phyloP scores from a whole-genome alignment of 495 filamentous ascomycete species.

The Terfezia boudieri region DNA sequence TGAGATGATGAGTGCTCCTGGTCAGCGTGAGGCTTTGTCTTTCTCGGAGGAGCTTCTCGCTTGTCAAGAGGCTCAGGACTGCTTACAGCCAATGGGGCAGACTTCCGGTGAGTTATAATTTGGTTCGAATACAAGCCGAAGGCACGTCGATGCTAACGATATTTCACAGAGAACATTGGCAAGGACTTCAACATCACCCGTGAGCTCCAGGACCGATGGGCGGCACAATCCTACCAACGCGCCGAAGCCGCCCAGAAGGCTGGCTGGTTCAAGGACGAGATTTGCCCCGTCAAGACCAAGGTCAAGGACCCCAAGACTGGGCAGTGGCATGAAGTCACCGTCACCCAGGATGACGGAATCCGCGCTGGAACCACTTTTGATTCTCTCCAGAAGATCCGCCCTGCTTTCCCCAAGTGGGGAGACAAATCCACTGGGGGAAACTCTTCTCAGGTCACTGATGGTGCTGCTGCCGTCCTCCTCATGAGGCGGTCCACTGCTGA shows the following conservation, averaged over 20 bases:
- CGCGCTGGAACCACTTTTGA: constrained; percentile 77
- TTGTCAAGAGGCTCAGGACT: constrained; percentile 56
- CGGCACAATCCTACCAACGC: constrained; percentile 63
- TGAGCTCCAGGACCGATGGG: constrained; percentile 60
- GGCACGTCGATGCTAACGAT: neutral
- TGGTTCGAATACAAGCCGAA: neutral
- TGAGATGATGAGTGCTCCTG: constrained; percentile 60
- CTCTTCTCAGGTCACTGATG: constrained; percentile 85
- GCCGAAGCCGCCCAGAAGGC: constrained; percentile 83
- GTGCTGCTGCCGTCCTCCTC: constrained; percentile 70
- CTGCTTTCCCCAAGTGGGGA: constrained; percentile 78
- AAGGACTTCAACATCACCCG: constrained; percentile 69
- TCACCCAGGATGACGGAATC: constrained; percentile 73
- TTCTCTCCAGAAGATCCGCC: constrained; percentile 58
- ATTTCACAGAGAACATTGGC: constrained; percentile 55
- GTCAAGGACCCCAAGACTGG: constrained; percentile 69
- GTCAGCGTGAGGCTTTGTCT: constrained; percentile 40
- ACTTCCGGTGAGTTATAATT: constrained; percentile 29
- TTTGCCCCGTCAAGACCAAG: constrained; percentile 58
- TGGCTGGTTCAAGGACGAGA: constrained; percentile 88
- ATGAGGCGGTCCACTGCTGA: constrained; percentile 86
- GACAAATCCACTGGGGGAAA: constrained; percentile 85
- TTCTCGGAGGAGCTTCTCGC: constrained; percentile 59
- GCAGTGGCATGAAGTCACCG: constrained; percentile 47
- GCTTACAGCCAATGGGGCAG: constrained; percentile 91